Evolutionary conservation across 495 filamentous ascomycete species (phyloP), one percentile per base, ranked within the genome.

Genomic region (Barbatosphaeria neglecta): DNA sequence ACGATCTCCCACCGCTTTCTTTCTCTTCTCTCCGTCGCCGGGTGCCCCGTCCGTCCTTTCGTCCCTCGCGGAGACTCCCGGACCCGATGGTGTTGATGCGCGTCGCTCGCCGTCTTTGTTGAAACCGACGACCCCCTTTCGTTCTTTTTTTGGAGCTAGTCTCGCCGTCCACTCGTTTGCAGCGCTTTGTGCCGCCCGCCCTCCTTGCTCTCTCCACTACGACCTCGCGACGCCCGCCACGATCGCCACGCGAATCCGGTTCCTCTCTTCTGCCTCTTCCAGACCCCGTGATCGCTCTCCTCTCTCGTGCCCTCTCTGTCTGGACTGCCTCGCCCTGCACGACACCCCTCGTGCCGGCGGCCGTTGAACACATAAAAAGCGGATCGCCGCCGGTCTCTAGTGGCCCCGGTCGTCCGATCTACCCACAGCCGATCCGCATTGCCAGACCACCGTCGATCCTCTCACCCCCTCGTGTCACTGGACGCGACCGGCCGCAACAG

Each of bases 141-240:
- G 28, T 28, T 43, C 50, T 66, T 68, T 60, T 49, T 59, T 62
- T 57, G 69, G n/a, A 73, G 68, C 68, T 70, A 73, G 69, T 60
- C 69, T 70, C 68, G 51, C 54, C 56, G 65, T 66, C 70, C 31
- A 65, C 67, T 73, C 70, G 68, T 70, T 73, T 70, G 51, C 54
- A 46, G 28, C 43, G 38, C 40, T 39, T n/a, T n/a, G n/a, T n/a
- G n/a, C n/a, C n/a, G n/a, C n/a, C n/a, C n/a, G n/a, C n/a, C n/a
- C n/a, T n/a, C n/a, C n/a, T n/a, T n/a, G n/a, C n/a, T 22, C 41
- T 27, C 49, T 25, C 41, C n/a, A 46, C 38, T 37, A 39, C 54
- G 45, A 49, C 41, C 48, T 44, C 44, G 9, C 25, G 25, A 40
- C 52, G 46, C 49, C 45, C 16, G 19, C n/a, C 41, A 35, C 31